Conservation (phyloP, 2,329 filamentous ascomycete species). For the Fusarium subtropicale region DNA sequence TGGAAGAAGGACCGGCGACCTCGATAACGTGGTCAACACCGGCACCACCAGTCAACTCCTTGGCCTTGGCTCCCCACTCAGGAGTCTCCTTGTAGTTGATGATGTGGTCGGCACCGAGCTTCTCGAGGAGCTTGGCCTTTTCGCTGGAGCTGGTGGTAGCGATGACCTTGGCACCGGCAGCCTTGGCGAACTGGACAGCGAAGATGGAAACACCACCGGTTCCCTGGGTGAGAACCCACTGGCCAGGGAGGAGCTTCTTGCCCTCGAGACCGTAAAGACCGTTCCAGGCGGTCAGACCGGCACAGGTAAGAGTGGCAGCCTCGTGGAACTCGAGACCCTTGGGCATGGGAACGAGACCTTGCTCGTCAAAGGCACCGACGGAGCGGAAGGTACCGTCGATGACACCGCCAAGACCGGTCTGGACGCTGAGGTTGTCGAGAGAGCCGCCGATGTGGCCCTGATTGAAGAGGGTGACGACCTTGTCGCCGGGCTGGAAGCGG, state of each 20-base stretch:
- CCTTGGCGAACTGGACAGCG: constrained; percentile 68
- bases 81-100: constrained; percentile 62
- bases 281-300: constrained; percentile 74
- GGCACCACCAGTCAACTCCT: constrained; percentile 56
- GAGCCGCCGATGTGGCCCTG: constrained; percentile 63
- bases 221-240: constrained; percentile 74
- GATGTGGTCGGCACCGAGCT: constrained; percentile 62
- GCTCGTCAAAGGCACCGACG: constrained; percentile 75
- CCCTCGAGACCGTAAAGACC: constrained; percentile 68
- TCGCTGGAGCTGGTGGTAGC: constrained; percentile 60
- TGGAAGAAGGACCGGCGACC: constrained; percentile 59
- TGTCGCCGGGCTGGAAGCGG: constrained; percentile 64
- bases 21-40: constrained; percentile 63
- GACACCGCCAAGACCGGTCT: constrained; percentile 74
- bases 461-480: constrained; percentile 71
- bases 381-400: constrained; percentile 76
- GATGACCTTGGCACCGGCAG: constrained; percentile 61
- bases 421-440: constrained; percentile 50
- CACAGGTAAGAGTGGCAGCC: constrained; percentile 69
- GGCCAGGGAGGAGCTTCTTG: constrained; percentile 62
- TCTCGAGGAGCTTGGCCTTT: constrained; percentile 58
- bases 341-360: constrained; percentile 73
- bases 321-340: constrained; percentile 64
- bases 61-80: constrained; percentile 60
- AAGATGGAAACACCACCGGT: constrained; percentile 77